A percentile compares a stretch with the other conserved stretches of the same genome.
Evolutionary conservation across 2,329 filamentous ascomycete species (phyloP).

Genomic region (Pseudogymnoascus destructans): DNA sequence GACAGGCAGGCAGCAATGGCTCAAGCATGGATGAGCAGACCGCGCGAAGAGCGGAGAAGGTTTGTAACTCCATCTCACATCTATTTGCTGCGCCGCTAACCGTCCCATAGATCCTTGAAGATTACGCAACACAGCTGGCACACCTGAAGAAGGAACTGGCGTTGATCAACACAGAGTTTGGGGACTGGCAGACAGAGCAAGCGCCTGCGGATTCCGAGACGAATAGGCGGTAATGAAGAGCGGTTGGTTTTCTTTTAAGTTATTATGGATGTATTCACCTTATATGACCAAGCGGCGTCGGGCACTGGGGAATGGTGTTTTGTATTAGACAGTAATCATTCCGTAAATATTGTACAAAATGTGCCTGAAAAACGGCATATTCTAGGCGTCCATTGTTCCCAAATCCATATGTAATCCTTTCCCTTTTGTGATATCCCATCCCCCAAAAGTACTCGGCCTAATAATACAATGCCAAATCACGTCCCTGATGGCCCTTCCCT

Average conservation of each 20-base stretch:
- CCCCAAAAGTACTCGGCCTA: neutral
- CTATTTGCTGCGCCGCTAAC: constrained; percentile 14
- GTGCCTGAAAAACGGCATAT: neutral
- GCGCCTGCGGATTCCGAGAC: constrained; percentile 13
- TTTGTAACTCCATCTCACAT: constrained; percentile 29
- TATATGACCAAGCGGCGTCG: constrained; percentile 1
- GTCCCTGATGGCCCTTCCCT: constrained; percentile 2
- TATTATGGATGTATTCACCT: neutral
- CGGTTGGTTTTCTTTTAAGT: neutral
- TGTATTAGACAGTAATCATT: constrained; percentile 5
- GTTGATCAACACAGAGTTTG: constrained; percentile 39
- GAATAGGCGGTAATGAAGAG: neutral
- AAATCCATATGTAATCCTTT: constrained; percentile 4
- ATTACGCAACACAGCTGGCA: constrained; percentile 68
- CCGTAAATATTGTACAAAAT: constrained; percentile 10
- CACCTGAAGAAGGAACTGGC: constrained; percentile 56
- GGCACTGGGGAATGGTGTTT: constrained; percentile 5
- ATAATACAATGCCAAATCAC: constrained; percentile 6
- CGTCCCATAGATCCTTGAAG: constrained; percentile 51
- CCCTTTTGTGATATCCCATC: neutral
- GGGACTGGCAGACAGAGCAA: constrained; percentile 36
- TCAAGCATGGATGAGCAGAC: constrained; percentile 55
- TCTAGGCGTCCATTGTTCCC: neutral
- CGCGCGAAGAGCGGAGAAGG: constrained; percentile 62
- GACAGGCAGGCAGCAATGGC: constrained; percentile 42